Conservation (phyloP, 78 protist species). For the Diacronema lutheri region DNA sequence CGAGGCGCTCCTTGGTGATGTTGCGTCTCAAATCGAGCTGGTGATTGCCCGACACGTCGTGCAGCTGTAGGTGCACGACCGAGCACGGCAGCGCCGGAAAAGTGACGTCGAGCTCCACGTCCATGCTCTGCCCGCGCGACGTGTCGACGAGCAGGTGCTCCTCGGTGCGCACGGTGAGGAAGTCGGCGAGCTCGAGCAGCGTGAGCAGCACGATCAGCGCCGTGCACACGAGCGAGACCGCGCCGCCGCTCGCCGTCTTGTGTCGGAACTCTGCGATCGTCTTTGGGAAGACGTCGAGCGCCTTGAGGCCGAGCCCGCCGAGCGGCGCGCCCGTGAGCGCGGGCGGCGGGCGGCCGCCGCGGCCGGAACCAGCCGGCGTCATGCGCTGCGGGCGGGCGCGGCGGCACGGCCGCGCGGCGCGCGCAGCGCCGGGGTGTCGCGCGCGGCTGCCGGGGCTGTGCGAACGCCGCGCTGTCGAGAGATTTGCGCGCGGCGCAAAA, state of each 20-base stretch:
- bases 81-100: slow-evolving; percentile 13
- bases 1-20: slow-evolving; percentile 4
- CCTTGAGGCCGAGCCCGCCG: too few relatives aligned
- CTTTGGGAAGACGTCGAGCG: slow-evolving; percentile 9
- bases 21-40: not conserved
- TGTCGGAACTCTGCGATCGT: not conserved
- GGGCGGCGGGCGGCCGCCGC: too few relatives aligned
- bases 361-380: too few relatives aligned
- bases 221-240: not conserved
- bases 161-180: not conserved
- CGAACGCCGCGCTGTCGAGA: too few relatives aligned
- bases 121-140: not conserved
- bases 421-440: too few relatives aligned
- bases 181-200: not conserved
- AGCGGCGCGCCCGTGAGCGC: too few relatives aligned
- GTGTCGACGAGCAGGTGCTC: slow-evolving; percentile 8
- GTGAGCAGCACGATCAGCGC: not conserved
- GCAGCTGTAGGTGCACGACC: not conserved
- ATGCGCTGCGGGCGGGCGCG: too few relatives aligned
- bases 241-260: not conserved
- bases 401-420: too few relatives aligned
- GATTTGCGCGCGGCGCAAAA: too few relatives aligned
- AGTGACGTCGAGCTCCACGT: not conserved
- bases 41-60: not conserved
- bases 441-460: too few relatives aligned